Percentiles rank a stretch among this genome's conserved stretches.
phyloP scores from a whole-genome alignment of 176 grass and related monocot species.

The Carex pumila region DNA sequence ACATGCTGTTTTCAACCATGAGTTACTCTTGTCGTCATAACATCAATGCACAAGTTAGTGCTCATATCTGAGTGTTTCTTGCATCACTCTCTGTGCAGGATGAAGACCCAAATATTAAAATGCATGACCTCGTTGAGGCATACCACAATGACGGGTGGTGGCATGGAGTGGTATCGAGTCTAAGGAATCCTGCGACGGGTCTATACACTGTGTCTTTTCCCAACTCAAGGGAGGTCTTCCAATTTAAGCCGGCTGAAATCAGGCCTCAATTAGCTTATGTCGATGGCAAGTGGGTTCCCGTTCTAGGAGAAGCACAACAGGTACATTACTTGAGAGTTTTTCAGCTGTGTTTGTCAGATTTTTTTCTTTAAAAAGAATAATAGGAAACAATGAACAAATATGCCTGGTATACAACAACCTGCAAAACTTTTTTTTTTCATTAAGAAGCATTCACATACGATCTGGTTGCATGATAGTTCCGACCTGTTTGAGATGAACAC shows the following conservation, averaged over 20 bases:
- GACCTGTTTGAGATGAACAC: background rate
- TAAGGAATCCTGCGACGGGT: background rate
- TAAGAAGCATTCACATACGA: background rate
- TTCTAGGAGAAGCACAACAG: slow-evolving; percentile 19
- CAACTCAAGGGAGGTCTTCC: slow-evolving; percentile 39
- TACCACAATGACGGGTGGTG: slow-evolving; percentile 54
- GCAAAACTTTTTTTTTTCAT: background rate
- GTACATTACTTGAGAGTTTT: background rate
- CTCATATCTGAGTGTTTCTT: too few species aligned
- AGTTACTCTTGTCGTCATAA: too few species aligned
- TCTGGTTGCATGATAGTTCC: background rate
- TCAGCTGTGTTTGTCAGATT: background rate
- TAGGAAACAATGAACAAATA: background rate
- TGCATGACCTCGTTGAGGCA: slow-evolving; percentile 43
- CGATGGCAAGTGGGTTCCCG: slow-evolving; percentile 27
- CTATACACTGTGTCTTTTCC: slow-evolving; percentile 57
- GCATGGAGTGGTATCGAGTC: slow-evolving; percentile 34
- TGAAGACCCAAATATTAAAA: slow-evolving; percentile 7
- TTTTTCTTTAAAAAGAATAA: background rate
- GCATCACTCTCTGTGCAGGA: background rate
- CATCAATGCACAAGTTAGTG: too few species aligned
- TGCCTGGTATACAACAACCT: background rate
- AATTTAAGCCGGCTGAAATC: slow-evolving; percentile 34
- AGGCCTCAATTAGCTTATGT: slow-evolving; percentile 34
- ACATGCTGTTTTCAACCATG: too few species aligned